Evolutionary conservation across 768 basidiomycete species (phyloP).

Genomic region (Leccinum truebloodii): DNA sequence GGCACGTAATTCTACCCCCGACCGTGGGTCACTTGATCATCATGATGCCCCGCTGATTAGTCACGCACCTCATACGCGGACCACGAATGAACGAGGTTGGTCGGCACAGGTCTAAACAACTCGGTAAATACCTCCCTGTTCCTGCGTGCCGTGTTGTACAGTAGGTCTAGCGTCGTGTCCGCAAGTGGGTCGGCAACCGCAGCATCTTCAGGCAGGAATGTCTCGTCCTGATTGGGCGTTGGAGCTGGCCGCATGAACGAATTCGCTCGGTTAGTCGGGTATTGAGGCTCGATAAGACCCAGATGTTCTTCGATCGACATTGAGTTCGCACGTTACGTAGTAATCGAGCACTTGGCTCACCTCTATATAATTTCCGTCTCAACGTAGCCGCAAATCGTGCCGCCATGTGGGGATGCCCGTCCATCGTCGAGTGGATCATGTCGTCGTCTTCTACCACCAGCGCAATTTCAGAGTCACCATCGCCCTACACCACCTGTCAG

Average conservation of each 20-base stretch:
- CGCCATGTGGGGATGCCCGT: conserved; percentile 71
- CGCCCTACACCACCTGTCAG: conserved; percentile 53
- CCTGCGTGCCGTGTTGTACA: conserved; percentile 68
- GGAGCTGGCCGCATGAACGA: conserved; percentile 84
- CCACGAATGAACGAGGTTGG: conserved; percentile 80
- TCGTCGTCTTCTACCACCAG: conserved; percentile 90
- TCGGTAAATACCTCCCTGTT: conserved; percentile 88
- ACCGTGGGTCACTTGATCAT: conserved; percentile 9
- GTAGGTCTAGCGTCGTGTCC: conserved; percentile 56
- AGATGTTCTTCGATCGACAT: conserved; percentile 64
- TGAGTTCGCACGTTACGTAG: conserved; percentile 1
- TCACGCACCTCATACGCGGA: conserved; percentile 65
- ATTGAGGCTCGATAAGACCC: conserved; percentile 80
- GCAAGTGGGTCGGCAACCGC: conserved; percentile 79
- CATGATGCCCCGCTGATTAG: conserved; percentile 17
- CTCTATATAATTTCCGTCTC: conserved; percentile 80
- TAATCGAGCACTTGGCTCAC: conserved; percentile 38
- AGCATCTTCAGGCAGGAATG: conserved; percentile 52
- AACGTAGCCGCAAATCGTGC: conserved; percentile 82
- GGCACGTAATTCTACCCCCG: conserved; percentile 65
- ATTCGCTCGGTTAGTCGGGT: conserved; percentile 37
- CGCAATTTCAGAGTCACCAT: conserved; percentile 94
- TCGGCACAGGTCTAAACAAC: conserved; percentile 84
- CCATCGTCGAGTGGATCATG: conserved; percentile 72
- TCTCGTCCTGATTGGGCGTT: conserved; percentile 66